These are phyloP conservation scores for Pyricularia sp. DNA, from an alignment of 2,329 filamentous ascomycete species.

Conservation along the genomic window DNA sequence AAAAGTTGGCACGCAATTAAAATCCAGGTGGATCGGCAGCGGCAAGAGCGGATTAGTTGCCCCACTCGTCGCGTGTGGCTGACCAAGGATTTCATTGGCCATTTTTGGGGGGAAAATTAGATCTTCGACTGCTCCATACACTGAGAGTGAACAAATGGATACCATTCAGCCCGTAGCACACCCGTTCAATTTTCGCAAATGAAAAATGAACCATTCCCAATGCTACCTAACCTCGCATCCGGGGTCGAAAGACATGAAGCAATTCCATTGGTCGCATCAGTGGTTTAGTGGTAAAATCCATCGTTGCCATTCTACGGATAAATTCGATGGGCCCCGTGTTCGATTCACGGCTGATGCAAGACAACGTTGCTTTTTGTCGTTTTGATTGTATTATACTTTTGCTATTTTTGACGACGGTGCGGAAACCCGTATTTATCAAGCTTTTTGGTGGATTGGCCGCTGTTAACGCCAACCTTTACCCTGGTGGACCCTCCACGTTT, in stretches of 20 bases:
- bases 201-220: no score
- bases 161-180: no score
- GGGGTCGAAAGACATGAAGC: not conserved
- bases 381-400: not conserved
- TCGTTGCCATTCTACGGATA: not conserved
- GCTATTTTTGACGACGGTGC: not conserved
- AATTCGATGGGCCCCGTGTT: conserved; percentile 4
- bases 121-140: not conserved
- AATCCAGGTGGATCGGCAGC: not conserved
- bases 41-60: not conserved
- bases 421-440: no score
- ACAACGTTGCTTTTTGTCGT: not conserved
- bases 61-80: not conserved
- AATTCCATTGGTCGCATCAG: not conserved
- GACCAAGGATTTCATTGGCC: not conserved
- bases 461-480: no score
- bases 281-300: conserved; percentile 1
- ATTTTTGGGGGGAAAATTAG: not conserved
- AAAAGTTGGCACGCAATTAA: not conserved
- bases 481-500: not conserved
- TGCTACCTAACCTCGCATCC: not conserved
- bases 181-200: no score
- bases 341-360: conserved; percentile 5
- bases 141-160: no score
- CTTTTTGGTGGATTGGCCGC: no score